A percentile compares a stretch with the other conserved stretches of the same genome.
These are phyloP conservation scores for Paulownia fortunei DNA, from an alignment of 257 asterid genomes.

Conservation along the genomic window DNA sequence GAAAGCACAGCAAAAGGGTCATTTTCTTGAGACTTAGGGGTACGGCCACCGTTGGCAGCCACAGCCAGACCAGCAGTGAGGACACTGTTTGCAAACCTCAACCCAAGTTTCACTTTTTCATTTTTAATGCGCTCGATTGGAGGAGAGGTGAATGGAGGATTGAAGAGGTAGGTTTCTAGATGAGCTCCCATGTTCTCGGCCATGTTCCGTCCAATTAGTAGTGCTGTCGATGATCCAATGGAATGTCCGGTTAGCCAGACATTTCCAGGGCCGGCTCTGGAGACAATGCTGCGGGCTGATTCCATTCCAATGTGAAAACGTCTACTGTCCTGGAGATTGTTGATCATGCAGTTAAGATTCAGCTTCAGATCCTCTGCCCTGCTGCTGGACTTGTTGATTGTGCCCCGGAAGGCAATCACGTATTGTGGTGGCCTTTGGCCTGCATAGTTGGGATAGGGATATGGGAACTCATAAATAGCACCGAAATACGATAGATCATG, in stretches of 20 bases:
- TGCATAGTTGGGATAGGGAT: conserved; percentile 23
- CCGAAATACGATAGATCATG: conserved; percentile 59
- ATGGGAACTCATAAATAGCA: conserved; percentile 54
- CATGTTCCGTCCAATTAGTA: conserved; percentile 56
- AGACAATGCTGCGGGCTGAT: conserved; percentile 23
- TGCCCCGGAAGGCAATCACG: conserved; percentile 66
- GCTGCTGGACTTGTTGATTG: conserved; percentile 38
- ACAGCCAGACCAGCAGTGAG: conserved; percentile 65
- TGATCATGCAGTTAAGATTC: conserved; percentile 45
- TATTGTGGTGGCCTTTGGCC: conserved; percentile 48
- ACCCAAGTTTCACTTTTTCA: conserved; percentile 56
- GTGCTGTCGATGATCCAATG: conserved; percentile 61
- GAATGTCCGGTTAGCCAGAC: conserved; percentile 75
- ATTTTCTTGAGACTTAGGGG: conserved; percentile 14
- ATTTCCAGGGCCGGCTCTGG: conserved; percentile 36
- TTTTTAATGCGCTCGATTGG: conserved; percentile 58
- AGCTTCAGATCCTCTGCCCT: conserved; percentile 51
- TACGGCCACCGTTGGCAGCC: conserved; percentile 39
- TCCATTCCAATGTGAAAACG: conserved; percentile 50
- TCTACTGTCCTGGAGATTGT: conserved; percentile 47
- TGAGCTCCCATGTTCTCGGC: conserved; percentile 40
- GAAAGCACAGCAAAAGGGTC: conserved; percentile 46
- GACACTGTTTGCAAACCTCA: conserved; percentile 54
- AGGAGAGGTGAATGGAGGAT: conserved; percentile 72
- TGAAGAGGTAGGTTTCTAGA: conserved; percentile 66